A percentile compares a stretch with the other conserved stretches of the same genome.
Evolutionary conservation across 2,329 filamentous ascomycete species (phyloP).

Genomic region (Botrytis byssoidea): DNA sequence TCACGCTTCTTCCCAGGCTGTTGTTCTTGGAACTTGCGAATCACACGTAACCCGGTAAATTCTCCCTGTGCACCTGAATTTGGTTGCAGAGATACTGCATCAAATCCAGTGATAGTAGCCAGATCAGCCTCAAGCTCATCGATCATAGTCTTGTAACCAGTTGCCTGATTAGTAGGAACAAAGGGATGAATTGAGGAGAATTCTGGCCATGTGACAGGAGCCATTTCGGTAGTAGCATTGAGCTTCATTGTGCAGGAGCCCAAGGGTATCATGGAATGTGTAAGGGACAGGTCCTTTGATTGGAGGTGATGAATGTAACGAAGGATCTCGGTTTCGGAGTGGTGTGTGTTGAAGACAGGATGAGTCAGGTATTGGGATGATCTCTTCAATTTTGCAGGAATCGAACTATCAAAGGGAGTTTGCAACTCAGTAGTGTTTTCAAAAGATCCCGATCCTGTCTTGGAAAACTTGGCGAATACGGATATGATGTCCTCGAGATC

Average conservation of each 20-base stretch:
- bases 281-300: conserved; percentile 89
- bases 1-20: conserved; percentile 71
- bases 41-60: conserved; percentile 84
- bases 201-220: conserved; percentile 73
- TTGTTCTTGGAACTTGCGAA: conserved; percentile 78
- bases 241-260: conserved; percentile 99
- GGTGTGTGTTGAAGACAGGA: conserved; percentile 90
- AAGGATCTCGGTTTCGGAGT: conserved; percentile 91
- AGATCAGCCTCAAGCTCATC: conserved; percentile 72
- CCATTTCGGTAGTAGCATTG: conserved; percentile 91
- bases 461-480: conserved; percentile 48
- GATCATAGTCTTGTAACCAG: conserved; percentile 70
- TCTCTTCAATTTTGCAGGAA: conserved; percentile 64
- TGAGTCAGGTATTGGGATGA: conserved; percentile 78
- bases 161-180: conserved; percentile 59
- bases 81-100: conserved; percentile 84
- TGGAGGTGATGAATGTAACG: conserved; percentile 92
- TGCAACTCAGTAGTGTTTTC: conserved; percentile 42
- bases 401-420: conserved; percentile 42
- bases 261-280: conserved; percentile 96
- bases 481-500: conserved; percentile 58
- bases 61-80: conserved; percentile 97
- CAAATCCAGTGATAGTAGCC: conserved; percentile 82
- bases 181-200: conserved; percentile 83
- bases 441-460: conserved; percentile 32